Evolutionary conservation across 148 eudicot genomes (phyloP).

Genomic region (Rhododendron kiyosumense): DNA sequence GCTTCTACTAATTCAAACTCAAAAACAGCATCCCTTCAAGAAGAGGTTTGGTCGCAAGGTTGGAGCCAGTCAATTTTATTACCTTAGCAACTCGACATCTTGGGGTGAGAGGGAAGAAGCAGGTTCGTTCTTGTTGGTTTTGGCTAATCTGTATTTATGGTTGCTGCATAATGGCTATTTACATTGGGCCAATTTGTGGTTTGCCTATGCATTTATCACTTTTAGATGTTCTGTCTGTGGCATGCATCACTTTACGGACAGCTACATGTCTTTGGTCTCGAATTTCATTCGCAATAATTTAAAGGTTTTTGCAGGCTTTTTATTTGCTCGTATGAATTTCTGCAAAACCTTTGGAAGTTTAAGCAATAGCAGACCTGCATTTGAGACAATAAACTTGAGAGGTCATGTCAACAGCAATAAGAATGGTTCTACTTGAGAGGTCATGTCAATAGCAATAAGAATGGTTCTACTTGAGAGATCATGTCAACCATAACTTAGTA

Average conservation of each 20-base stretch:
- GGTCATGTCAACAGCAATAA: too few relatives aligned
- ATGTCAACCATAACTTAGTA: too few relatives aligned
- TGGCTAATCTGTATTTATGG: not conserved
- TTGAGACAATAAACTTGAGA: too few relatives aligned
- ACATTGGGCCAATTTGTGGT: not conserved
- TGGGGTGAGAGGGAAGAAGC: slow-evolving; percentile 95
- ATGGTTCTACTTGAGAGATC: too few relatives aligned
- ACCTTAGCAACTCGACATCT: slow-evolving; percentile 98
- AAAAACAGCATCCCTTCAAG: slow-evolving; percentile 19
- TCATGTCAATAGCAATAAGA: too few relatives aligned
- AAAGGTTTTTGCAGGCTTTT: too few relatives aligned
- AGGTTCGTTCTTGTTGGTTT: slow-evolving; percentile 36
- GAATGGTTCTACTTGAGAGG: too few relatives aligned
- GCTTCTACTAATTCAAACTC: slow-evolving; percentile 15
- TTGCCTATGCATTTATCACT: not conserved
- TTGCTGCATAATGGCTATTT: not conserved
- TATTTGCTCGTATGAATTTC: too few relatives aligned
- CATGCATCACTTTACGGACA: not conserved
- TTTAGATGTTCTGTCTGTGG: not conserved
- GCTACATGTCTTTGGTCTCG: not conserved
- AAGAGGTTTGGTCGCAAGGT: slow-evolving; percentile 63
- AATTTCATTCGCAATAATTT: not conserved
- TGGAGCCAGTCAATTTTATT: slow-evolving; percentile 84
- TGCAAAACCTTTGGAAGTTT: too few relatives aligned
- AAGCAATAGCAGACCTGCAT: too few relatives aligned